Evolutionary conservation across 2,329 filamentous ascomycete species (phyloP).

Genomic region (Venturia nashicola): DNA sequence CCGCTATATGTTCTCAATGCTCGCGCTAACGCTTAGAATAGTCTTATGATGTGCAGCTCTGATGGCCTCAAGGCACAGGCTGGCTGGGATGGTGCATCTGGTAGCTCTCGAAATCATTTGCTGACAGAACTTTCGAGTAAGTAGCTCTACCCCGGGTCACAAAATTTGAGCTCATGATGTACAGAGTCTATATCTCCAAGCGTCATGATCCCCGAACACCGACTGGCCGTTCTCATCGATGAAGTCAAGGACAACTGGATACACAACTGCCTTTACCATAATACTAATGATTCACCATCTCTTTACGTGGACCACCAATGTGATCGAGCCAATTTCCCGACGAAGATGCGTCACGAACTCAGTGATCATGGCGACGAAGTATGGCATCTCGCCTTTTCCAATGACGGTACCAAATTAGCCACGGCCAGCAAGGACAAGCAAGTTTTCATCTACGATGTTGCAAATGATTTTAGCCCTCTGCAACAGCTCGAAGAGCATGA

Average conservation of each 20-base stretch:
- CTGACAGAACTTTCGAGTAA: slow-evolving; percentile 75
- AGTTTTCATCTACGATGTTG: slow-evolving; percentile 73
- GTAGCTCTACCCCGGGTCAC: slow-evolving; percentile 15
- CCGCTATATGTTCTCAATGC: not conserved
- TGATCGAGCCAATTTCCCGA: slow-evolving; percentile 67
- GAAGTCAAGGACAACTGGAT: slow-evolving; percentile 80
- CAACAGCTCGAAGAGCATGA: slow-evolving; percentile 54
- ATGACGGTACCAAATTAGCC: slow-evolving; percentile 71
- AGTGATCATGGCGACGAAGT: slow-evolving; percentile 68
- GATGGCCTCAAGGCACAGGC: slow-evolving; percentile 68
- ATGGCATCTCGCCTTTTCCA: slow-evolving; percentile 84
- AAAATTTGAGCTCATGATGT: not conserved
- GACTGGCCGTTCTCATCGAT: slow-evolving; percentile 67
- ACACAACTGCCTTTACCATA: slow-evolving; percentile 77
- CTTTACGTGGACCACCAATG: slow-evolving; percentile 84
- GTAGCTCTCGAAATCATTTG: slow-evolving; percentile 59
- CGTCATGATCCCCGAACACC: slow-evolving; percentile 90
- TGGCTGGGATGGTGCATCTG: slow-evolving; percentile 72
- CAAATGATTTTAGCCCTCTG: slow-evolving; percentile 52
- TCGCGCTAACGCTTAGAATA: slow-evolving; percentile 21
- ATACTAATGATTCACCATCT: slow-evolving; percentile 63
- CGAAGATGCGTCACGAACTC: slow-evolving; percentile 57
- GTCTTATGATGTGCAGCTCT: slow-evolving; percentile 78
- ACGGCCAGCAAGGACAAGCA: slow-evolving; percentile 65
- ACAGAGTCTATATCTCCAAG: slow-evolving; percentile 83